Percentiles rank a stretch among this genome's conserved stretches.
phyloP scores from a whole-genome alignment of 768 basidiomycete genomes.

The Pleurotus tuber-regium region DNA sequence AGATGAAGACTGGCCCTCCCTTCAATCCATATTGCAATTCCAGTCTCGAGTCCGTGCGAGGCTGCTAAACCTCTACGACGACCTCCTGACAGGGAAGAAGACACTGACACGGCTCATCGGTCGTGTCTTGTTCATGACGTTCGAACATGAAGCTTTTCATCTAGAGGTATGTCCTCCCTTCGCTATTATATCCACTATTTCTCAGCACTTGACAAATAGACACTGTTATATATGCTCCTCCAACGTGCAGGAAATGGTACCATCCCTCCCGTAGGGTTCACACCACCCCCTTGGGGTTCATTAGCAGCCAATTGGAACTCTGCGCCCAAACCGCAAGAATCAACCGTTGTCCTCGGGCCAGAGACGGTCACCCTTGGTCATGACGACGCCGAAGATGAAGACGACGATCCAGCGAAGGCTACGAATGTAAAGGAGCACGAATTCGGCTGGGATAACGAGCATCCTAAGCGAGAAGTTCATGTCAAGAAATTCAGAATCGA shows the following conservation, averaged over 20 bases:
- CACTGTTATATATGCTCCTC: conserved; percentile 91
- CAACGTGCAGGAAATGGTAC: conserved; percentile 80
- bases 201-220: conserved; percentile 31
- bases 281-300: conserved; percentile 66
- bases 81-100: conserved; percentile 51
- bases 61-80: conserved; percentile 68
- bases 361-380: conserved; percentile 70
- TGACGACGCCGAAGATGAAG: conserved; percentile 76
- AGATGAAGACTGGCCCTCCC: conserved; percentile 85
- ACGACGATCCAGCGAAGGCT: conserved; percentile 33
- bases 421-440: conserved; percentile 52
- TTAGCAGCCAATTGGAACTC: conserved; percentile 49
- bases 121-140: conserved; percentile 86
- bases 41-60: conserved; percentile 75
- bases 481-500: conserved; percentile 75
- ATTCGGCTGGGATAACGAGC: conserved; percentile 96
- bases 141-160: conserved; percentile 89
- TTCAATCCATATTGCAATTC: conserved; percentile 71
- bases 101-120: conserved; percentile 63
- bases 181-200: background rate
- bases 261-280: conserved; percentile 73
- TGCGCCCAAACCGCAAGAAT: conserved; percentile 36
- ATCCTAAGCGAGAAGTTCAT: conserved; percentile 58
- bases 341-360: conserved; percentile 57
- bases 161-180: conserved; percentile 42